phyloP scores from a whole-genome alignment of 2,329 filamentous ascomycete genomes.

The Orbilia ellipsospora region DNA sequence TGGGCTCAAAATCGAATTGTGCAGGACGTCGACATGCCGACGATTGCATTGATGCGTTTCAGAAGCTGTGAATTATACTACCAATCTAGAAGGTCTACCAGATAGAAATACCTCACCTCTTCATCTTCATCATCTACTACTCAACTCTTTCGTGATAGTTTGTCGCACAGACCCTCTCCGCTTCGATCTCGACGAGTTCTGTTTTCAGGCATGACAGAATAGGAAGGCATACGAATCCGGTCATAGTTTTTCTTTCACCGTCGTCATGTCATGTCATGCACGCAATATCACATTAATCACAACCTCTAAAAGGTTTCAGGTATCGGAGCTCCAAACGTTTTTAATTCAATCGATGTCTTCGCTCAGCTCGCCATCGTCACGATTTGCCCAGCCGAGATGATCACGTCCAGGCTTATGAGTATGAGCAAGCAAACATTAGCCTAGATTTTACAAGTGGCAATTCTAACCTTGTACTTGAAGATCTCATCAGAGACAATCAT shows the following conservation, averaged over 20 bases:
- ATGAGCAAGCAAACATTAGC: not conserved
- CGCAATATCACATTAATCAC: no score
- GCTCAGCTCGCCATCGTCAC: no score
- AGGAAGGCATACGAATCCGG: slow-evolving; percentile 16
- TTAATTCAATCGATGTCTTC: no score
- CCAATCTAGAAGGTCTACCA: slow-evolving; percentile 4
- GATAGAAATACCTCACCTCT: no score
- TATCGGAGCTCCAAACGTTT: no score
- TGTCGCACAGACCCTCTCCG: slow-evolving; percentile 12
- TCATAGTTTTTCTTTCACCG: not conserved
- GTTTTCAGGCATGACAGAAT: slow-evolving; percentile 13
- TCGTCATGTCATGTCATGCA: no score
- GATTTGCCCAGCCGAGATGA: no score
- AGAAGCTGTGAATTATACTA: not conserved
- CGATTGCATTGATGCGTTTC: not conserved
- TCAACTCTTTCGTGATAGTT: not conserved
- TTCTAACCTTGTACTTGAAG: not conserved
- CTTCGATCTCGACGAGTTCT: not conserved
- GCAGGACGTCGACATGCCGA: no score
- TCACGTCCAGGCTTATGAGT: no score
- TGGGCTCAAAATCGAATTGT: not conserved
- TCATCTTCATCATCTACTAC: not conserved
- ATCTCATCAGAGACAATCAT: not conserved
- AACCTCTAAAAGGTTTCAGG: no score
- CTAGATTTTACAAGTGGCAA: not conserved